phyloP scores from a whole-genome alignment of 2,329 filamentous ascomycete species.

The Anthostomella pinea region DNA sequence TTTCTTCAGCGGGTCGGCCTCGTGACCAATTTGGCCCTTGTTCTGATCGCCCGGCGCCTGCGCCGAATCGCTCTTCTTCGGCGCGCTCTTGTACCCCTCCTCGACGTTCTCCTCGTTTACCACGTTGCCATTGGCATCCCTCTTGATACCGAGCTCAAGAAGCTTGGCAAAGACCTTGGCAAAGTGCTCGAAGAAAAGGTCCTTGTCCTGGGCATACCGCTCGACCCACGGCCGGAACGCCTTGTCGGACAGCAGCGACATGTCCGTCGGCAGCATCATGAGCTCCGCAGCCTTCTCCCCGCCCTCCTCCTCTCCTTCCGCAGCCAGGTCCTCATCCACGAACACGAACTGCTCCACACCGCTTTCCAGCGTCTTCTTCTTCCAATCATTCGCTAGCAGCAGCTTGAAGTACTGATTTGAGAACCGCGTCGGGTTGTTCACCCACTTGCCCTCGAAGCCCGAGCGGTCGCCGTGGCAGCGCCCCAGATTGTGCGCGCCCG shows the following conservation, averaged over 20 bases:
- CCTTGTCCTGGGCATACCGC: conserved; percentile 58
- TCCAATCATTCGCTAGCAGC: conserved; percentile 32
- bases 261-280: conserved; percentile 67
- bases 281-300: conserved; percentile 53
- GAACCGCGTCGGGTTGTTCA: conserved; percentile 36
- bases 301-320: conserved; percentile 48
- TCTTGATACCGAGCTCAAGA: conserved; percentile 56
- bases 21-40: conserved; percentile 29
- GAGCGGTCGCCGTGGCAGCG: conserved; percentile 53
- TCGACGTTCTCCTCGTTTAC: conserved; percentile 55
- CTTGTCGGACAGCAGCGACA: conserved; percentile 53
- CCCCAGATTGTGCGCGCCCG: conserved; percentile 79
- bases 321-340: conserved; percentile 50
- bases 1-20: conserved; percentile 39
- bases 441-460: conserved; percentile 37
- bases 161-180: conserved; percentile 56
- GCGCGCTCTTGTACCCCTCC: conserved; percentile 36
- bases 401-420: conserved; percentile 37
- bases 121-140: conserved; percentile 51
- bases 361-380: conserved; percentile 26
- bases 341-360: conserved; percentile 52
- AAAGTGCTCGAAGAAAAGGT: conserved; percentile 61
- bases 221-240: conserved; percentile 55
- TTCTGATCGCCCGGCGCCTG: conserved; percentile 31
- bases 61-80: conserved; percentile 31